Evolutionary conservation across 108 stramenopile species (phyloP).

Genomic region (Skeletonema menzelii): DNA sequence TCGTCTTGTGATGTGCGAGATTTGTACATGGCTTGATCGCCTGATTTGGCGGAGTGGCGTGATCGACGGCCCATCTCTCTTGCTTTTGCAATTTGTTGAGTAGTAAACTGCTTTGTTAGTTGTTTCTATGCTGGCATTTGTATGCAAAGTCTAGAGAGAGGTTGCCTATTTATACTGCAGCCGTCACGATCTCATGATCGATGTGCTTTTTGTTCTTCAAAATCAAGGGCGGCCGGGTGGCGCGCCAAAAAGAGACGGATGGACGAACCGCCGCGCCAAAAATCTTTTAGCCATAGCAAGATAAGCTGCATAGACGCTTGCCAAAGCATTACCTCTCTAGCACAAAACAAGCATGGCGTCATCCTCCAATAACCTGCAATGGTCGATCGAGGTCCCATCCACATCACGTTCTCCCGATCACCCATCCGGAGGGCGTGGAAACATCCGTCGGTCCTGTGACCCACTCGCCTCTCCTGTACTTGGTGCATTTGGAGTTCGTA

Average conservation of each 20-base stretch:
- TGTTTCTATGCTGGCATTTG: no score
- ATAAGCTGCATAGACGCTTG: no score
- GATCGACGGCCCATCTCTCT: conserved; percentile 47
- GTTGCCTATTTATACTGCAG: no score
- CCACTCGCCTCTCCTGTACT: conserved; percentile 61
- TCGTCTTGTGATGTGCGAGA: conserved; percentile 18
- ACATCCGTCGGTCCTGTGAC: conserved; percentile 49
- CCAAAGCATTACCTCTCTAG: no score
- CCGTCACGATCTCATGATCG: no score
- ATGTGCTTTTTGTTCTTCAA: no score
- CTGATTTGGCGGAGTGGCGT: conserved; percentile 79
- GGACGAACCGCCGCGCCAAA: no score
- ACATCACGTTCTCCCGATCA: conserved; percentile 22
- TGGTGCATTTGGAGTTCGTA: conserved; percentile 63
- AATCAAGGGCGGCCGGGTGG: no score
- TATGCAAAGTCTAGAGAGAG: no score
- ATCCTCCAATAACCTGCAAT: conserved; percentile 10
- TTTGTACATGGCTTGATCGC: conserved; percentile 64
- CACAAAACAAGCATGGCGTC: not conserved
- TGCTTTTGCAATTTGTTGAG: not conserved
- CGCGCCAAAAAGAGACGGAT: no score
- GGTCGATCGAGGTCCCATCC: conserved; percentile 42
- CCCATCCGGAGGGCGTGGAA: conserved; percentile 18
- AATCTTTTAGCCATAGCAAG: no score
- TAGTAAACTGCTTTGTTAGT: no score